Percentiles rank a stretch among this genome's conserved stretches.
Evolutionary conservation across 139 green algal species (phyloP).

Genomic region (Coelastrella sp.): DNA sequence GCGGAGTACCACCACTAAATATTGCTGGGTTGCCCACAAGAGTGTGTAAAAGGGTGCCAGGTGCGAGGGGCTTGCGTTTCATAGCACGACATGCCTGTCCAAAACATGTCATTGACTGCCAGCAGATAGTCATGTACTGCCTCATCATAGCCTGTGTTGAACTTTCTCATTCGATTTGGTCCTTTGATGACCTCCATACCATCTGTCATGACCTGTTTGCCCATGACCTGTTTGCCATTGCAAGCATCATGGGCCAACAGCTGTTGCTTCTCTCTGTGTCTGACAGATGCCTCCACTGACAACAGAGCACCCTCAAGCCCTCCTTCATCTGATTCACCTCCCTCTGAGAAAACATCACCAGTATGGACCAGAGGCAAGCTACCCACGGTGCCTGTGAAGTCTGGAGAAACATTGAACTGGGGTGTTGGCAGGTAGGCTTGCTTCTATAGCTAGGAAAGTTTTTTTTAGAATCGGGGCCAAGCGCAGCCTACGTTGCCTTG

Average conservation of each 20-base stretch:
- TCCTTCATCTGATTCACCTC: background rate
- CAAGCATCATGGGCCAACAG: too few relatives aligned
- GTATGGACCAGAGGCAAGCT: background rate
- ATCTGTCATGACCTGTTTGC: too few relatives aligned
- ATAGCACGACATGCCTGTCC: background rate
- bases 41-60: background rate
- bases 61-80: too few relatives aligned
- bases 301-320: background rate
- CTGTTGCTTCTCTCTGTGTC: background rate
- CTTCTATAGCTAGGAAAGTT: too few relatives aligned
- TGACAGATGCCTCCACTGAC: background rate
- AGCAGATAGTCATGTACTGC: background rate
- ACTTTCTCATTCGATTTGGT: too few relatives aligned
- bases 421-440: background rate
- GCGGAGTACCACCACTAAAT: conserved; percentile 21
- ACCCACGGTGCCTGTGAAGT: background rate
- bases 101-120: background rate
- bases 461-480: too few relatives aligned
- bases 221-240: too few relatives aligned
- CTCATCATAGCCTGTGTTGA: too few relatives aligned
- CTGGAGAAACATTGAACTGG: conserved; percentile 1
- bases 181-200: too few relatives aligned
- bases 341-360: background rate
- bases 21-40: conserved; percentile 16
- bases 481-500: too few relatives aligned